Percentiles rank a stretch among this genome's conserved stretches.
Conservation (phyloP, 1,284 basidiomycete genomes). For the Phellopilus nigrolimitatus region DNA sequence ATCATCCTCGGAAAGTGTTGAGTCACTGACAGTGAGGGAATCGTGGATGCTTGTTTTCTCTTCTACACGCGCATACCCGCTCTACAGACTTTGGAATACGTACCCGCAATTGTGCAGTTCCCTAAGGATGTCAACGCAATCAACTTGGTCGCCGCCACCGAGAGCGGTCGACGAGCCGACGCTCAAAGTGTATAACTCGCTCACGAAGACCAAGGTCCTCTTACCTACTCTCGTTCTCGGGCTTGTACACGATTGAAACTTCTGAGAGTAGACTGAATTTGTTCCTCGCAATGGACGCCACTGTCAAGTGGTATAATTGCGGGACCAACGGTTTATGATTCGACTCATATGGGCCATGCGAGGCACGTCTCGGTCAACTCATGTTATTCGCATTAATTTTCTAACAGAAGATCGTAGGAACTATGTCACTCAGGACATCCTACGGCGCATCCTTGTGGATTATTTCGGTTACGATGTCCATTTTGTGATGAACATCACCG, state of each 20-base stretch:
- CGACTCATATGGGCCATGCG: conserved; percentile 98
- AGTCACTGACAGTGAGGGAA: not conserved
- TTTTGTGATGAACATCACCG: conserved; percentile 99
- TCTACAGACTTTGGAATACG: conserved; percentile 4
- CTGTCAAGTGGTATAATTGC: conserved; percentile 99
- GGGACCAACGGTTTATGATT: conserved; percentile 99
- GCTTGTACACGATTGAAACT: conserved; percentile 15
- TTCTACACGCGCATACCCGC: not conserved
- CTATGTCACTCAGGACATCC: conserved; percentile 97
- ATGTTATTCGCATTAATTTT: conserved; percentile 20
- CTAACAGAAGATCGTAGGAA: conserved; percentile 52
- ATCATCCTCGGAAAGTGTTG: not conserved
- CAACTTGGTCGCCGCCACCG: conserved; percentile 39
- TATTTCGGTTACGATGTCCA: conserved; percentile 98
- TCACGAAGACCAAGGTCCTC: conserved; percentile 78
- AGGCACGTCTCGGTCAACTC: conserved; percentile 49
- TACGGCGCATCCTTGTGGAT: conserved; percentile 89
- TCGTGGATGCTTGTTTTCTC: conserved; percentile 11
- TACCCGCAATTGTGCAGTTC: not conserved
- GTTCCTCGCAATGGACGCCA: conserved; percentile 75
- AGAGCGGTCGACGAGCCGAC: conserved; percentile 46
- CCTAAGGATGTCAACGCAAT: conserved; percentile 40
- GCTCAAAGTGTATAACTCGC: conserved; percentile 90
- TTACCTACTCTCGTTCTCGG: conserved; percentile 22
- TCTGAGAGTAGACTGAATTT: conserved; percentile 65